phyloP scores from a whole-genome alignment of 257 asterid genomes.

The Plantago elongata region DNA sequence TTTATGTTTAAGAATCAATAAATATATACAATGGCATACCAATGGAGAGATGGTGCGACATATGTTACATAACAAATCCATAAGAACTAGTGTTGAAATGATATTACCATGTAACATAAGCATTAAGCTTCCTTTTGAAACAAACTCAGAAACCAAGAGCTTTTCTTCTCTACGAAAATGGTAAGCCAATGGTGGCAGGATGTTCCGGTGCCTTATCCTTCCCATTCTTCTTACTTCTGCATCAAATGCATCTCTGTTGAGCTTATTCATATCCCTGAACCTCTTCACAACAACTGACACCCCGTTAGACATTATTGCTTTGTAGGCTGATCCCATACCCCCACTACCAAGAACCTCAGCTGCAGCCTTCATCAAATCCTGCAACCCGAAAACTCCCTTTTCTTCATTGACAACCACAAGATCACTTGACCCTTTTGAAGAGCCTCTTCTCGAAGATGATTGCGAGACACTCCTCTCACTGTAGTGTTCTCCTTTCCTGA shows the following conservation, averaged over 20 bases:
- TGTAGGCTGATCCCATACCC: constrained; percentile 79
- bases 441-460: constrained; percentile 31
- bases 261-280: constrained; percentile 63
- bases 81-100: too few species aligned
- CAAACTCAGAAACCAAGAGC: constrained; percentile 58
- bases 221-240: constrained; percentile 63
- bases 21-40: too few species aligned
- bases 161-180: constrained; percentile 82
- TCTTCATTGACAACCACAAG: constrained; percentile 68
- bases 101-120: constrained; percentile 64
- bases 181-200: constrained; percentile 76
- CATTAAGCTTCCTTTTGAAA: constrained; percentile 71
- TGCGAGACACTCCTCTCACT: constrained; percentile 14
- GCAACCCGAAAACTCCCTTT: constrained; percentile 60
- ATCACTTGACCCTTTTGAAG: constrained; percentile 28
- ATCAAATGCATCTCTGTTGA: constrained; percentile 63
- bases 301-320: constrained; percentile 66
- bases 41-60: neutral
- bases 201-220: constrained; percentile 47
- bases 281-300: constrained; percentile 88
- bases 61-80: neutral
- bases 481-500: constrained; percentile 15
- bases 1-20: neutral
- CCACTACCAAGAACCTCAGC: constrained; percentile 94
- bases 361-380: constrained; percentile 93